Conservation (phyloP, 345 rosid genomes). For the Abelmoschus esculentus region DNA sequence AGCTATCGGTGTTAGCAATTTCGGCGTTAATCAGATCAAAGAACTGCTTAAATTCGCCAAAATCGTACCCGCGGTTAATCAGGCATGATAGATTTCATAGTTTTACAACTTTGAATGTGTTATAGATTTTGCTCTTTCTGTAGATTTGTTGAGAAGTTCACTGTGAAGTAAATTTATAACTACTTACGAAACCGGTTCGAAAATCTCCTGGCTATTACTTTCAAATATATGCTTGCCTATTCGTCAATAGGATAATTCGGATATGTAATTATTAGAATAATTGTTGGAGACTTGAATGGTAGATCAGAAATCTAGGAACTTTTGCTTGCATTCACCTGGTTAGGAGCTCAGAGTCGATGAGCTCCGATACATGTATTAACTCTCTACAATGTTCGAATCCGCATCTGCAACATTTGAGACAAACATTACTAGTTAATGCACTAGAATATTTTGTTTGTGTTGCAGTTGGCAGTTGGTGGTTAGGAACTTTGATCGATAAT, state of each 20-base stretch:
- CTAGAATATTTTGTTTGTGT: background rate
- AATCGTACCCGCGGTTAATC: constrained; percentile 52
- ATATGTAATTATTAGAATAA: background rate
- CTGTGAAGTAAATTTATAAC: background rate
- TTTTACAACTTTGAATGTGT: background rate
- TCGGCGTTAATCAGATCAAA: constrained; percentile 42
- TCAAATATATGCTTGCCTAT: background rate
- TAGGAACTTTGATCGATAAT: background rate
- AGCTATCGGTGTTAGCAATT: constrained; percentile 58
- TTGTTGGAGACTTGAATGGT: background rate
- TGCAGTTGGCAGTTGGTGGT: background rate
- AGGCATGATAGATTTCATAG: constrained; percentile 25
- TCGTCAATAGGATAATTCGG: background rate
- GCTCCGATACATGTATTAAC: background rate
- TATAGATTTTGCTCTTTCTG: background rate
- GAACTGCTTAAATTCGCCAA: constrained; percentile 52
- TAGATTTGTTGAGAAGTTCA: background rate
- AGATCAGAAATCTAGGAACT: background rate
- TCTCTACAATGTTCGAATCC: background rate
- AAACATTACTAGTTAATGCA: background rate
- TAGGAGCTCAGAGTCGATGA: background rate
- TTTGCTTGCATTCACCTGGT: background rate
- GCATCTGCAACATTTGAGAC: background rate
- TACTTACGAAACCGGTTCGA: background rate
- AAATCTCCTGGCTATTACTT: too few relatives aligned